These are phyloP conservation scores for Adansonia grandidieri DNA, from an alignment of 441 rosid genomes.

Conservation along the genomic window DNA sequence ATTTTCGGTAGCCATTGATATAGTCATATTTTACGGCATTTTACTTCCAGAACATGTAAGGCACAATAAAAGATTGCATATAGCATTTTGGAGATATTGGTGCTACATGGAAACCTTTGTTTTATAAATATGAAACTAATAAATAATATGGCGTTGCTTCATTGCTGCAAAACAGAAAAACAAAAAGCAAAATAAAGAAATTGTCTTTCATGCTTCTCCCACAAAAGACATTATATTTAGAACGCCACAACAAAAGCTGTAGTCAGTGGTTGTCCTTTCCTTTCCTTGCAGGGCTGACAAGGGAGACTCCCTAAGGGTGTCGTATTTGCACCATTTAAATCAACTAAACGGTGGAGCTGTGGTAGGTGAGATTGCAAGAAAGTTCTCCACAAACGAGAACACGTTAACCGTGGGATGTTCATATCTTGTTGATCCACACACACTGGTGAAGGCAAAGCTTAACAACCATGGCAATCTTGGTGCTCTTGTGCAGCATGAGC, in stretches of 20 bases:
- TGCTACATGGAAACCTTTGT: background rate
- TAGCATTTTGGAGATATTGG: background rate
- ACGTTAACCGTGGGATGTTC: slow-evolving; percentile 57
- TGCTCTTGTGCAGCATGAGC: slow-evolving; percentile 49
- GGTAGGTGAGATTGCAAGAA: slow-evolving; percentile 52
- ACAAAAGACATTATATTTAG: background rate
- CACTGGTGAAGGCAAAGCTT: slow-evolving; percentile 51
- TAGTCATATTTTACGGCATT: background rate
- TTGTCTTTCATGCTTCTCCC: background rate
- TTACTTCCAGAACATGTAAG: background rate
- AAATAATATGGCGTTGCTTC: background rate
- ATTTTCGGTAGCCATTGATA: background rate
- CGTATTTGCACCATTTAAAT: slow-evolving; percentile 43
- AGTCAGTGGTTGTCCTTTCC: background rate
- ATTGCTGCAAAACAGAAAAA: background rate
- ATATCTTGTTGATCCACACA: slow-evolving; percentile 43
- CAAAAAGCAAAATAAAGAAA: background rate
- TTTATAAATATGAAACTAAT: background rate
- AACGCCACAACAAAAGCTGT: background rate
- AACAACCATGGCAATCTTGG: slow-evolving; percentile 59
- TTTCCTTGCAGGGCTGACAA: slow-evolving; percentile 50
- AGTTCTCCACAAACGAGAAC: slow-evolving; percentile 57
- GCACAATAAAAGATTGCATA: background rate
- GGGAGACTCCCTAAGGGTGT: slow-evolving; percentile 52
- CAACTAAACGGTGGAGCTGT: slow-evolving; percentile 48